Evolutionary conservation across 1,284 basidiomycete genomes (phyloP).

Genomic region (Ganoderma multipileum): DNA sequence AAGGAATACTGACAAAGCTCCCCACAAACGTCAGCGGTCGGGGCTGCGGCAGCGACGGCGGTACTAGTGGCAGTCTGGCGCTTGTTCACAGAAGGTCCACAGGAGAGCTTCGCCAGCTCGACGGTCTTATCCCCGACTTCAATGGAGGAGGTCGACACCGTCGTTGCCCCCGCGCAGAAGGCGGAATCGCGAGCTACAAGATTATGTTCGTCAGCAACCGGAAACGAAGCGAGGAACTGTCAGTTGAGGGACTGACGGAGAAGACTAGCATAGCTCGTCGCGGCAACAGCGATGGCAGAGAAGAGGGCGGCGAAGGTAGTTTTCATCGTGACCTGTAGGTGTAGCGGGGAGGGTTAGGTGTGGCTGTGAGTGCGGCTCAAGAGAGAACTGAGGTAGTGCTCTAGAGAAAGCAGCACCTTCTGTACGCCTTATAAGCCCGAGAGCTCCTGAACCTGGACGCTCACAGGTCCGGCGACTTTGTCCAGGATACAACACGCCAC

Average conservation of each 20-base stretch:
- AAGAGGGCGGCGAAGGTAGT: conserved; percentile 20
- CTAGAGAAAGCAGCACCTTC: not conserved
- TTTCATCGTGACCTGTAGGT: conserved; percentile 21
- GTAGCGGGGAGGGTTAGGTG: not conserved
- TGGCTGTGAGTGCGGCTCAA: not conserved
- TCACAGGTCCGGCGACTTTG: not conserved
- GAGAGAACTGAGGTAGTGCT: not conserved
- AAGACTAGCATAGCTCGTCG: conserved; percentile 22
- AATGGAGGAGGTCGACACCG: conserved; percentile 17
- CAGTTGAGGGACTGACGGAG: conserved; percentile 13
- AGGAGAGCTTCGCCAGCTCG: conserved; percentile 29
- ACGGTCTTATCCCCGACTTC: conserved; percentile 21
- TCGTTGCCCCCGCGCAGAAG: conserved; percentile 19
- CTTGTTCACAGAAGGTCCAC: conserved; percentile 11
- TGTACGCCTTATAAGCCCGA: not conserved
- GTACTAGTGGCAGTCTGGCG: conserved; percentile 6
- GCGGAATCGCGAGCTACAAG: conserved; percentile 21
- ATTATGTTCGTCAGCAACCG: not conserved
- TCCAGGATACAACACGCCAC: not conserved
- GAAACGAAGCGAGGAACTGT: not conserved
- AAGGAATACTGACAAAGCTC: conserved; percentile 25
- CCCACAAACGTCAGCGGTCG: conserved; percentile 26
- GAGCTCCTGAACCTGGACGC: not conserved
- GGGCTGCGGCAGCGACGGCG: not conserved
- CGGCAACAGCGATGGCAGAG: conserved; percentile 26